Evolutionary conservation across 345 rosid species (phyloP).

Genomic region (Linum tenue): DNA sequence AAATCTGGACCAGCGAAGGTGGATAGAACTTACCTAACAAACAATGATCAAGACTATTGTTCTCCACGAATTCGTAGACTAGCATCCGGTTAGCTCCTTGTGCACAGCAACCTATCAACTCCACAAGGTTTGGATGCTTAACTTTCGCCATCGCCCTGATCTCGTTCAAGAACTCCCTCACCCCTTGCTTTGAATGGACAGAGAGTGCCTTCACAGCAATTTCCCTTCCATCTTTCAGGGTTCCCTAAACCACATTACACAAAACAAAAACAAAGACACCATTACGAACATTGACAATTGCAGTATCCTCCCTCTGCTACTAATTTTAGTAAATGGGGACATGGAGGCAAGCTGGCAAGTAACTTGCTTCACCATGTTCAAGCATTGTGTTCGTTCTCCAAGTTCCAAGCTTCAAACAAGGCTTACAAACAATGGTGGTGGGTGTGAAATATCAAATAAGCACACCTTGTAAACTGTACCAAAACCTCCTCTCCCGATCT

Average conservation of each 20-base stretch:
- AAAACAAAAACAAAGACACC: neutral
- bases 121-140: conserved; percentile 82
- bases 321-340: too few species aligned
- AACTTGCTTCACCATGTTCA: neutral
- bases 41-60: conserved; percentile 65
- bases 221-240: conserved; percentile 42
- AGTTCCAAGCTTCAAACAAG: too few species aligned
- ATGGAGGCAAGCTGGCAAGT: too few species aligned
- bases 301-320: too few species aligned
- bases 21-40: conserved; percentile 38
- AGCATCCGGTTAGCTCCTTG: conserved; percentile 53
- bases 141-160: conserved; percentile 57
- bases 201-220: conserved; percentile 75
- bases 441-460: neutral
- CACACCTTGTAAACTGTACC: conserved; percentile 55
- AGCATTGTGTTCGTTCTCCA: too few species aligned
- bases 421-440: neutral
- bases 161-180: conserved; percentile 69
- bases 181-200: conserved; percentile 68
- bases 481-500: conserved; percentile 57
- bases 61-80: conserved; percentile 80
- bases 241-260: conserved; percentile 36
- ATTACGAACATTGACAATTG: too few species aligned
- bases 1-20: neutral
- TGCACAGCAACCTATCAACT: conserved; percentile 73